A percentile compares a stretch with the other conserved stretches of the same genome.
Conservation (phyloP, 208 protist genomes). For the Tritrichomonas foetus region DNA sequence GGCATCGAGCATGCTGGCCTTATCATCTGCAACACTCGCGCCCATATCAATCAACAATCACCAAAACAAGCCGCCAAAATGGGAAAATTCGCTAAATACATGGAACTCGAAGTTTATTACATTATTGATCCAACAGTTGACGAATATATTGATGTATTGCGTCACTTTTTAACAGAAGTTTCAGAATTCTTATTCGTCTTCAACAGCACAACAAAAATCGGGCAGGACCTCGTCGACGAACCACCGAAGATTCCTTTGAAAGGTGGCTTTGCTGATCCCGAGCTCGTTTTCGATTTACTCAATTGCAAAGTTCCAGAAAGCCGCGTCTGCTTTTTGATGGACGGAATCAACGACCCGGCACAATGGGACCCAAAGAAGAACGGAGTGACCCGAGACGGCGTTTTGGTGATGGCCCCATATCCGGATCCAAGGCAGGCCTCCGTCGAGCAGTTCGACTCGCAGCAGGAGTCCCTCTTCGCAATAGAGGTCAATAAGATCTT, state of each 20-base stretch:
- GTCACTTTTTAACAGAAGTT: neutral
- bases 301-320: neutral
- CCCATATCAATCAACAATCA: neutral
- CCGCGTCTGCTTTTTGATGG: neutral
- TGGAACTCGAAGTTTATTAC: neutral
- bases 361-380: neutral
- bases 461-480: neutral
- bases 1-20: neutral
- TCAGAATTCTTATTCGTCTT: neutral
- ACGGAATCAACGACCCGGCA: neutral
- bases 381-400: neutral
- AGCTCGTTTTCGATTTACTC: neutral
- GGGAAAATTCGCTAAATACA: slow-evolving; percentile 25
- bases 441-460: neutral
- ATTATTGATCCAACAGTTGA: slow-evolving; percentile 20
- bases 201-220: neutral
- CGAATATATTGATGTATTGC: slow-evolving; percentile 4
- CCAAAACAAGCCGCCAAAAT: neutral
- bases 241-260: neutral
- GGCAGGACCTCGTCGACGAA: neutral
- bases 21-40: neutral
- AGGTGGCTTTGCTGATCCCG: neutral
- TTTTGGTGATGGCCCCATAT: slow-evolving; percentile 20
- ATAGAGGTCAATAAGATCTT: neutral
- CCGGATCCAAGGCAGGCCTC: neutral